Conservation (phyloP, 2,329 filamentous ascomycete genomes). For the Xylariaceae sp. region DNA sequence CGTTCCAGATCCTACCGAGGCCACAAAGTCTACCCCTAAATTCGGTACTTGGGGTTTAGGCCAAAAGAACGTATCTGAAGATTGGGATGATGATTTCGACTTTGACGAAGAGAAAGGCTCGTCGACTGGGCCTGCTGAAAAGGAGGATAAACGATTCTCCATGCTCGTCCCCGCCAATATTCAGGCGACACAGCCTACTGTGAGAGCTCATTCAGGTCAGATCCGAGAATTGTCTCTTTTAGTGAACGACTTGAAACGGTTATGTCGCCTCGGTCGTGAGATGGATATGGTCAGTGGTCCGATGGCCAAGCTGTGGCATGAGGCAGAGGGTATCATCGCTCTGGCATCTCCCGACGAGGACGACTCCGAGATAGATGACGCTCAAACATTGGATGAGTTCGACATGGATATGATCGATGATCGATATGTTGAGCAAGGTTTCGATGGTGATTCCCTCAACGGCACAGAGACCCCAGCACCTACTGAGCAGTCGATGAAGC, state of each 20-base stretch:
- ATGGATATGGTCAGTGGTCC: conserved; percentile 61
- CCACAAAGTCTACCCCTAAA: conserved; percentile 57
- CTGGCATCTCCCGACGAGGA: conserved; percentile 69
- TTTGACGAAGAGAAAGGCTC: conserved; percentile 50
- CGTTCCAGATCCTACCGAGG: conserved; percentile 59
- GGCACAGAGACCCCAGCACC: conserved; percentile 36
- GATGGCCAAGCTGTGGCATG: conserved; percentile 64
- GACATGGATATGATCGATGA: conserved; percentile 41
- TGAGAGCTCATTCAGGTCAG: conserved; percentile 79
- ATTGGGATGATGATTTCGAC: conserved; percentile 89
- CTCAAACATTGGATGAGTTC: conserved; percentile 33
- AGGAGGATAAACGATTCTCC: conserved; percentile 35
- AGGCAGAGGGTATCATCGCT: conserved; percentile 83
- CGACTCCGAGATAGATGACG: conserved; percentile 28
- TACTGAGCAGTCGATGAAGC: conserved; percentile 43
- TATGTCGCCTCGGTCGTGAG: conserved; percentile 66
- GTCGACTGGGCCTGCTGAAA: conserved; percentile 35
- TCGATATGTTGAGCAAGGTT: conserved; percentile 43
- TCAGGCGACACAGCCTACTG: conserved; percentile 74
- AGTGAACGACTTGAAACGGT: conserved; percentile 77
- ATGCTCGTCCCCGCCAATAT: conserved; percentile 79
- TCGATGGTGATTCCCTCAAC: conserved; percentile 44
- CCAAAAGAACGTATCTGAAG: conserved; percentile 76
- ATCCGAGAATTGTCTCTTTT: conserved; percentile 76
- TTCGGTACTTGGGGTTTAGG: conserved; percentile 80